Base-by-base conservation (phyloP, 495 filamentous ascomycete genomes). In the Annulohypoxylon maeteangense region DNA sequence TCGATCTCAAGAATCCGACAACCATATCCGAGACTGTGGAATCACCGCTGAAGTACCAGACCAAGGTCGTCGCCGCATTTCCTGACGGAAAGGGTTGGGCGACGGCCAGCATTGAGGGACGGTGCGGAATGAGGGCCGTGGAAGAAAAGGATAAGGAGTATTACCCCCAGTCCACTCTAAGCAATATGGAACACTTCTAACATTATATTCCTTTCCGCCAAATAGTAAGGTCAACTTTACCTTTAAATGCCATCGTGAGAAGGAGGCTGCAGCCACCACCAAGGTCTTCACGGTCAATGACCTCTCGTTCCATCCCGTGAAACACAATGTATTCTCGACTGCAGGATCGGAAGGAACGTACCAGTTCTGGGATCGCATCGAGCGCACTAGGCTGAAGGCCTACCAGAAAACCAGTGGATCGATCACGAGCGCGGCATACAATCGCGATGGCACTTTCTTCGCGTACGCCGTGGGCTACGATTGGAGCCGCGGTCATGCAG, bases 291-390 rank as follows among this genome's bases (percentile, higher is more conserved):
- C 91, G 31, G 92, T 98, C 76, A 98, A 98, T 80, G 88, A 91
- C 69, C 96, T 98, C 78, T 92, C 89, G 16, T 98, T 97, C 86
- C 95, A 98, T 80, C 95, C 95, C 0, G 36, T 71, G 20, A 75
- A 87, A 7, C 91, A 94, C 74, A 93, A 93, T 68, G 97, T 94
- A 29, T 97, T 98, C 85, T 92, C 90, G 81, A 98, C 95, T 12
- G 92, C 94, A 45, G 95, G 95, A 47, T 90, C 88, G 38, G 95
- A 98, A 77, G 95, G 95, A 27, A 95, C 92, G 0, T 97, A 97
- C 83, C 91, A 95, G 81, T 97, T 93, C 83, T 95, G 92, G 92
- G 94, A 98, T 77, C 95, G 95, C 83, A 92, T 95, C 68, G 92
- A 94, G 62, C 97, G 96, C 79, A 92, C 95, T 79, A 86, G 92